phyloP scores from a whole-genome alignment of 2,329 filamentous ascomycete genomes.

The Zasmidium citrigriseum region DNA sequence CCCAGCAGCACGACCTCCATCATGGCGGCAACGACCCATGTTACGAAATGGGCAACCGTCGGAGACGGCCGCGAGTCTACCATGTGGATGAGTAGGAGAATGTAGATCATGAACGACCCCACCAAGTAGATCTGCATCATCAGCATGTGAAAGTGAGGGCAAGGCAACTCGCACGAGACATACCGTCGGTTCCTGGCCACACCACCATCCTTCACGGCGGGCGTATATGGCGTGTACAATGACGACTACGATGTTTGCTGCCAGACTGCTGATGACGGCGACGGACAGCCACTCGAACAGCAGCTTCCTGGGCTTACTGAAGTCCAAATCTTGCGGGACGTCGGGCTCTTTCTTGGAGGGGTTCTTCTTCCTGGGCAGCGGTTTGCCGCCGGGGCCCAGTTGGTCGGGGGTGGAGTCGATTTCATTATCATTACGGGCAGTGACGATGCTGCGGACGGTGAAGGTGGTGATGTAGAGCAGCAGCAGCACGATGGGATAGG shows the following conservation, averaged over 20 bases:
- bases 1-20: conserved; percentile 73
- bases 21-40: conserved; percentile 73
- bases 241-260: conserved; percentile 72
- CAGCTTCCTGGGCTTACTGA: conserved; percentile 67
- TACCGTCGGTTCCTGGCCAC: conserved; percentile 75
- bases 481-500: conserved; percentile 65
- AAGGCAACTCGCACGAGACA: conserved; percentile 34
- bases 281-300: conserved; percentile 75
- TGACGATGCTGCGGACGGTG: conserved; percentile 60
- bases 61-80: conserved; percentile 82
- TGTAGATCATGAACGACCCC: conserved; percentile 82
- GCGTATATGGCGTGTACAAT: conserved; percentile 71
- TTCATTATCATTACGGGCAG: conserved; percentile 49
- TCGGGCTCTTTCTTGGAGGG: conserved; percentile 58
- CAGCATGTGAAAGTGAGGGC: conserved; percentile 15
- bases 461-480: conserved; percentile 65
- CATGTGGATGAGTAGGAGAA: conserved; percentile 81
- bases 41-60: conserved; percentile 73
- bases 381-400: conserved; percentile 85
- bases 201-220: conserved; percentile 74
- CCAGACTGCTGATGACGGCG: conserved; percentile 71
- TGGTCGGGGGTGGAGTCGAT: conserved; percentile 45
- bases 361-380: conserved; percentile 67
- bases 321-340: conserved; percentile 52
- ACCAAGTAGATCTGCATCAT: conserved; percentile 74